Percentiles rank a stretch among this genome's conserved stretches.
phyloP scores from a whole-genome alignment of 148 eudicot species.

The Silene latifolia region DNA sequence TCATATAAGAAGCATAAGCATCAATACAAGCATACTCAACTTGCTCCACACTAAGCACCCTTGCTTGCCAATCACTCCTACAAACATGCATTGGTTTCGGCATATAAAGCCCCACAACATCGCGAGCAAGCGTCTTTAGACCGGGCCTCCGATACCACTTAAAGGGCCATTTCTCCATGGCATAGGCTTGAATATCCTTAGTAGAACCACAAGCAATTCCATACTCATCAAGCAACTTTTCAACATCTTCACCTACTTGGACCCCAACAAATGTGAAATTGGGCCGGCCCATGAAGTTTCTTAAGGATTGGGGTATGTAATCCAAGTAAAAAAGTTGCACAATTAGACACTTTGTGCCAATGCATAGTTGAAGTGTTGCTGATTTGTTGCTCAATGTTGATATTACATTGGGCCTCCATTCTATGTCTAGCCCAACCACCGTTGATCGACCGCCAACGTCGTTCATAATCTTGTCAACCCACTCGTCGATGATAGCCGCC shows the following conservation, averaged over 20 bases:
- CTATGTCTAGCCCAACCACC: conserved; percentile 60
- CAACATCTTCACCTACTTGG: conserved; percentile 48
- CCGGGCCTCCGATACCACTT: conserved; percentile 39
- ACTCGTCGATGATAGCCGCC: conserved; percentile 17
- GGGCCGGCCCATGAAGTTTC: conserved; percentile 30
- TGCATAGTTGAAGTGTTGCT: conserved; percentile 65
- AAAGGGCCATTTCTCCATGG: conserved; percentile 25
- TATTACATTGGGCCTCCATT: conserved; percentile 49
- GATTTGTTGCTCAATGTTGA: conserved; percentile 48
- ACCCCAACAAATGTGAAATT: conserved; percentile 56
- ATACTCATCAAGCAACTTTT: conserved; percentile 53
- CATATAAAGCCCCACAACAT: conserved; percentile 39
- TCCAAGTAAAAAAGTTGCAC: conserved; percentile 66
- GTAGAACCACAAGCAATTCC: conserved; percentile 32
- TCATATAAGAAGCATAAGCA: conserved; percentile 65
- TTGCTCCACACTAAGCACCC: conserved; percentile 41
- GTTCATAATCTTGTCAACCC: conserved; percentile 19
- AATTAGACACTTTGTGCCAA: conserved; percentile 49
- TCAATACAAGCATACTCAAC: conserved; percentile 76
- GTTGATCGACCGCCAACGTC: background rate
- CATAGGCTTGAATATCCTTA: conserved; percentile 33
- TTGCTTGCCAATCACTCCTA: conserved; percentile 67
- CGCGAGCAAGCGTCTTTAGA: conserved; percentile 51
- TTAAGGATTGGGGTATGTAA: conserved; percentile 43
- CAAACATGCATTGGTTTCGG: conserved; percentile 55